These are phyloP conservation scores for Elsinoe fawcettii DNA, from an alignment of 2,329 filamentous ascomycete genomes.

Conservation along the genomic window DNA sequence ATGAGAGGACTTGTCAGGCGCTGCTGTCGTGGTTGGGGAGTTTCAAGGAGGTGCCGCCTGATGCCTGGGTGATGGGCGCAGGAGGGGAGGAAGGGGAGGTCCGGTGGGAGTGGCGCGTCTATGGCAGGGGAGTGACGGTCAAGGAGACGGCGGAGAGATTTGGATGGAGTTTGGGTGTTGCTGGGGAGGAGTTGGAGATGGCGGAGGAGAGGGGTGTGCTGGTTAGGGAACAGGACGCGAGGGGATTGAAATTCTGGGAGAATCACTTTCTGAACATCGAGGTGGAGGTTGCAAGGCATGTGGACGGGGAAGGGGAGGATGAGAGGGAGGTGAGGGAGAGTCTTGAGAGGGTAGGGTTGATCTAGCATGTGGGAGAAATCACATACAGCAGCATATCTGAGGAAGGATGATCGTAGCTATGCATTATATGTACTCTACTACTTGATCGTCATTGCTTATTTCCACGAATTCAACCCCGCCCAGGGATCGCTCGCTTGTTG, in stretches of 20 bases:
- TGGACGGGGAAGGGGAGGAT: conserved; percentile 2
- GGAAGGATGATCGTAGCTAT: not conserved
- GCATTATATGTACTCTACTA: not conserved
- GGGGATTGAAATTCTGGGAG: conserved; percentile 88
- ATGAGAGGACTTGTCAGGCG: conserved; percentile 77
- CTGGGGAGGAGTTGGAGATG: conserved; percentile 93
- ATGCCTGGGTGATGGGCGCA: conserved; percentile 42
- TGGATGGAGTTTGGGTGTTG: conserved; percentile 95
- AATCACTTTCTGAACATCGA: conserved; percentile 43
- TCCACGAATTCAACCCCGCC: conserved; percentile 64
- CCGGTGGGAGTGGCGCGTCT: conserved; percentile 67
- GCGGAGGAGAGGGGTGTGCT: conserved; percentile 82
- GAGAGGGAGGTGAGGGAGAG: conserved; percentile 11
- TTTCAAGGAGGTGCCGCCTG: conserved; percentile 53
- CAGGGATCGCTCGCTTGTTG: conserved; percentile 52
- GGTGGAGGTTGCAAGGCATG: not conserved
- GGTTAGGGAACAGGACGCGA: conserved; percentile 85
- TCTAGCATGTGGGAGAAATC: not conserved
- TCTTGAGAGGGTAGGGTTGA: conserved; percentile 2
- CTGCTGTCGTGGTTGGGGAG: conserved; percentile 73
- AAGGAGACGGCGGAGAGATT: conserved; percentile 84
- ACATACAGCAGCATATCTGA: not conserved
- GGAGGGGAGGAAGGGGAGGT: conserved; percentile 37
- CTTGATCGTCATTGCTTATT: conserved; percentile 35
- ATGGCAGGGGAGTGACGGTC: conserved; percentile 79